phyloP scores from a whole-genome alignment of 202 grass and related monocot species.

The Hordeum pubiflorum region DNA sequence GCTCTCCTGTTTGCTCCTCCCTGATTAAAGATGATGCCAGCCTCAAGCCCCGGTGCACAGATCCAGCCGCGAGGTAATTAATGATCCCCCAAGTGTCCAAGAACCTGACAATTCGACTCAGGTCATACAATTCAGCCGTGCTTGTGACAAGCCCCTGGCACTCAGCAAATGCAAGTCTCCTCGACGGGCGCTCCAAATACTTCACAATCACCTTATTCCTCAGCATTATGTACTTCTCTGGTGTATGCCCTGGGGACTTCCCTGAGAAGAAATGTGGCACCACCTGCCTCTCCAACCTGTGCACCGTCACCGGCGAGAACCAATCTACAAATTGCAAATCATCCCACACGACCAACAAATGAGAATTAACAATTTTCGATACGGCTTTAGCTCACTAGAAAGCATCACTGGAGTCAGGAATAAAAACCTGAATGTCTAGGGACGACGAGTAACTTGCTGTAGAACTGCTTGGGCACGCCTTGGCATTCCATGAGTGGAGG shows the following conservation, averaged over 20 bases:
- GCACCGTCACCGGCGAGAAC: slow-evolving; percentile 55
- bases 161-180: slow-evolving; percentile 70
- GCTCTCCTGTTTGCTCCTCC: slow-evolving; percentile 74
- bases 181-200: slow-evolving; percentile 64
- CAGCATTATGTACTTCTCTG: slow-evolving; percentile 67
- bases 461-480: slow-evolving; percentile 56
- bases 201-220: slow-evolving; percentile 90
- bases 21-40: slow-evolving; percentile 67
- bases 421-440: slow-evolving; percentile 81
- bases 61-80: slow-evolving; percentile 79
- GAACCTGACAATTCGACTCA: slow-evolving; percentile 86
- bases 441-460: slow-evolving; percentile 39
- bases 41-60: slow-evolving; percentile 67
- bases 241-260: slow-evolving; percentile 67
- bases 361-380: neutral
- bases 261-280: slow-evolving; percentile 92
- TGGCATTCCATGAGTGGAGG: slow-evolving; percentile 77
- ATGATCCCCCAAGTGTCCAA: slow-evolving; percentile 96
- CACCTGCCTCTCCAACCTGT: slow-evolving; percentile 87
- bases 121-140: slow-evolving; percentile 75
- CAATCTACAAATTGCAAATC: slow-evolving; percentile 55
- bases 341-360: neutral
- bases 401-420: neutral
- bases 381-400: neutral
- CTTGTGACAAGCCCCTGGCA: slow-evolving; percentile 76